A percentile compares a stretch with the other conserved stretches of the same genome.
Evolutionary conservation across 2,329 filamentous ascomycete genomes (phyloP).

Genomic region (Xylariaceae sp.): DNA sequence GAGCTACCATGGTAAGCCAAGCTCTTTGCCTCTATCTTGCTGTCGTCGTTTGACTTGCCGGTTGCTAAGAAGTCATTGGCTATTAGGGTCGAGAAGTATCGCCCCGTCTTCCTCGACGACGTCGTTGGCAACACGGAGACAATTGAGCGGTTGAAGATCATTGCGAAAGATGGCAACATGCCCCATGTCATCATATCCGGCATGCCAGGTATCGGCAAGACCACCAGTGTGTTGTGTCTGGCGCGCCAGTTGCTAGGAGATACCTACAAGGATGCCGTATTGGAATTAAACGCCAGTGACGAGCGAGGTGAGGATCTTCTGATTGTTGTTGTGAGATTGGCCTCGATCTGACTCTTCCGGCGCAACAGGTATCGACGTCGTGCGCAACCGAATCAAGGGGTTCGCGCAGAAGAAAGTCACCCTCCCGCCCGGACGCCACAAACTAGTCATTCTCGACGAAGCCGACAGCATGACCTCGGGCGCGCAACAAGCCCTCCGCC

Average conservation of each 20-base stretch:
- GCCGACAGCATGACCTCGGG: conserved; percentile 97
- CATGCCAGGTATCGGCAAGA: conserved; percentile 98
- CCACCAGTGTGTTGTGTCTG: conserved; percentile 88
- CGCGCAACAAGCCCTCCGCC: conserved; percentile 86
- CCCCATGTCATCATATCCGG: conserved; percentile 99
- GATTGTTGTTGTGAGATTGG: not conserved
- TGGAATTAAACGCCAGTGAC: conserved; percentile 94
- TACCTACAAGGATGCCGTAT: conserved; percentile 92
- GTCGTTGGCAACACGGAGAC: conserved; percentile 98
- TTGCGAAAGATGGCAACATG: conserved; percentile 98
- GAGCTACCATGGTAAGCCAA: conserved; percentile 69
- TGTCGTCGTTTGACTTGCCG: too few species aligned
- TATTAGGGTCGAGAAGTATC: conserved; percentile 93
- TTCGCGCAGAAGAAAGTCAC: conserved; percentile 99
- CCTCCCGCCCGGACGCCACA: conserved; percentile 81
- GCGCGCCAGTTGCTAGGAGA: conserved; percentile 87
- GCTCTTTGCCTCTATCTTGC: not conserved
- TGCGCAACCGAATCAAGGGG: conserved; percentile 93
- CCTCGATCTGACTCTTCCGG: not conserved
- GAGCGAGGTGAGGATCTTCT: conserved; percentile 60
- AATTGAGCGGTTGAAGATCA: conserved; percentile 94
- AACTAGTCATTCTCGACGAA: conserved; percentile 95
- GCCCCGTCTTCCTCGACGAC: conserved; percentile 90
- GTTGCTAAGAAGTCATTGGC: conserved; percentile 15
- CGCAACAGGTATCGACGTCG: conserved; percentile 78